Conservation (phyloP, 495 filamentous ascomycete genomes). For the Amniculicola lignicola region DNA sequence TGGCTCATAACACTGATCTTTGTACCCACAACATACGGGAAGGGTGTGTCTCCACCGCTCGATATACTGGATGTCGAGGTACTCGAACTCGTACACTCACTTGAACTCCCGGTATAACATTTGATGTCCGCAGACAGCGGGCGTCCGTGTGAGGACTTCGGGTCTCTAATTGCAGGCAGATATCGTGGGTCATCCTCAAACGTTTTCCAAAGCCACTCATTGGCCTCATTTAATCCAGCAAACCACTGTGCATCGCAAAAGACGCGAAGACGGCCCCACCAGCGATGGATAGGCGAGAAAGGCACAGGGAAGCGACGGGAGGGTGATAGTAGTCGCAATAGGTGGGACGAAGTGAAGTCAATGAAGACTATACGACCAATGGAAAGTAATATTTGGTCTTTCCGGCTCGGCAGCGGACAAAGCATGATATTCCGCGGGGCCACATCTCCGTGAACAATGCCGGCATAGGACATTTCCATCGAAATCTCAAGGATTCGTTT, state of each 20-base stretch:
- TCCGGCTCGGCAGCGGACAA: background rate
- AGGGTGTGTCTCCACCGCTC: background rate
- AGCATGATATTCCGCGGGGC: background rate
- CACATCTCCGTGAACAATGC: background rate
- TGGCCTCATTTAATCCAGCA: background rate
- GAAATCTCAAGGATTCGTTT: background rate
- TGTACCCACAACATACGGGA: background rate
- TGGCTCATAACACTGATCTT: background rate
- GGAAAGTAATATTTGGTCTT: background rate
- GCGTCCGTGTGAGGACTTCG: background rate
- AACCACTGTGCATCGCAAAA: background rate
- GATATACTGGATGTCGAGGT: too few relatives aligned
- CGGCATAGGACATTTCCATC: background rate
- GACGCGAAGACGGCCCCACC: background rate
- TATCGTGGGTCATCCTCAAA: background rate
- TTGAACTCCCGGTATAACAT: background rate
- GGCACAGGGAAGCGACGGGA: too few relatives aligned
- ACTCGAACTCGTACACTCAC: too few relatives aligned
- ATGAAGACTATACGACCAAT: background rate
- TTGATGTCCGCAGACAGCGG: background rate
- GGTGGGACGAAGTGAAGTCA: background rate
- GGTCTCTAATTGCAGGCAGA: background rate
- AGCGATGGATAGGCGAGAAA: background rate
- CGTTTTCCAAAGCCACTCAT: background rate
- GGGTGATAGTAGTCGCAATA: too few relatives aligned